Evolutionary conservation across 2,329 filamentous ascomycete species (phyloP).

Genomic region (Calonectria honghensis): DNA sequence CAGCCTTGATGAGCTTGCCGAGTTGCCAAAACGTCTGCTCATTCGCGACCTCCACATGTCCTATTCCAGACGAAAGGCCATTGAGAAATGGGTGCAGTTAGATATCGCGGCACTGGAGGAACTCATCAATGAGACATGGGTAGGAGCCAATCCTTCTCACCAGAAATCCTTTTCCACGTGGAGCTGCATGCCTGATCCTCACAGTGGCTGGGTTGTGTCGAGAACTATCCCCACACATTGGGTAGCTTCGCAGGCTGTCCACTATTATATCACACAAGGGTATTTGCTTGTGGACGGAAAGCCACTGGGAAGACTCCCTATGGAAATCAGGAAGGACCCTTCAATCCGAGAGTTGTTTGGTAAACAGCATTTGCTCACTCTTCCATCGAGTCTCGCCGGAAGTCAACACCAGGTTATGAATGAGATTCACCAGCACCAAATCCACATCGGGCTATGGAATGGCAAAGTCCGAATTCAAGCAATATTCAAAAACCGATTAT

Average conservation of each 20-base stretch:
- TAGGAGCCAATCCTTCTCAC: conserved; percentile 41
- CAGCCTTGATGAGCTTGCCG: conserved; percentile 45
- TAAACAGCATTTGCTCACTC: conserved; percentile 28
- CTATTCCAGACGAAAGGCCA: conserved; percentile 1
- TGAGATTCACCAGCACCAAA: conserved; percentile 44
- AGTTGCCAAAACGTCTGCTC: conserved; percentile 45
- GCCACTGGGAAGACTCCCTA: conserved; percentile 52
- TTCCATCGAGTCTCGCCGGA: conserved; percentile 70
- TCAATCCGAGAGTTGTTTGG: conserved; percentile 11
- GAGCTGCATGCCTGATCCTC: conserved; percentile 48
- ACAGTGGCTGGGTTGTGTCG: conserved; percentile 37
- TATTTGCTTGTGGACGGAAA: conserved; percentile 59
- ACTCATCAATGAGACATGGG: conserved; percentile 39
- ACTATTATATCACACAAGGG: conserved; percentile 58
- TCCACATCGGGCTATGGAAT: conserved; percentile 73
- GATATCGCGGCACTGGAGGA: conserved; percentile 20
- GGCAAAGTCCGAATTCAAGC: conserved; percentile 66
- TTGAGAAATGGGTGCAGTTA: background rate
- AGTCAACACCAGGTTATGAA: conserved; percentile 62
- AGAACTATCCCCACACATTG: conserved; percentile 24
- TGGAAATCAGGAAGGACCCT: background rate
- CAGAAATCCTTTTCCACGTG: conserved; percentile 46
- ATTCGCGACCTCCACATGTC: conserved; percentile 52
- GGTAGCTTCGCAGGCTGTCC: conserved; percentile 44
- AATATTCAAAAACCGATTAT: conserved; percentile 34